Conservation (phyloP, 73 alveolate species). For the Paramecium primaurelia region DNA sequence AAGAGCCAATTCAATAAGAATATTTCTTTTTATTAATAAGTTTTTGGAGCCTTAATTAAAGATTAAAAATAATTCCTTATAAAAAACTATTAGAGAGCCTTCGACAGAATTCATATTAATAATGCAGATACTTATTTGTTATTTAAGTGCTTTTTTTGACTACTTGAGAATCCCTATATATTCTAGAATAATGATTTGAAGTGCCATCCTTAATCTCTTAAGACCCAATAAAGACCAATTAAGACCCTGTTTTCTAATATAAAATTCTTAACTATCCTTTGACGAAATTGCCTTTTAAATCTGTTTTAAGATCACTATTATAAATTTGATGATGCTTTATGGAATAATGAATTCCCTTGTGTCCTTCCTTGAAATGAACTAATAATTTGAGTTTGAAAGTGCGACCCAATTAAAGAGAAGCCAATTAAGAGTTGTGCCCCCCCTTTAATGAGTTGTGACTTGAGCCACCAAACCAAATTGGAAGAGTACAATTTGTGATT, state of each 20-base stretch:
- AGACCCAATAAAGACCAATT: neutral
- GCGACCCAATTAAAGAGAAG: neutral
- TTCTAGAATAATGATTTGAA: neutral
- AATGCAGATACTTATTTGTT: neutral
- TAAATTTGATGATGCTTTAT: neutral
- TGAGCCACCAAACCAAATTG: neutral
- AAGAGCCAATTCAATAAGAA: neutral
- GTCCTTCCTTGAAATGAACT: neutral
- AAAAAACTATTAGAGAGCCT: neutral
- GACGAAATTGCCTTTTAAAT: neutral
- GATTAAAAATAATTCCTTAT: neutral
- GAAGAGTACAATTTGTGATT: neutral
- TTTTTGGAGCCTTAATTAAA: neutral
- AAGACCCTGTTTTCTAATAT: neutral
- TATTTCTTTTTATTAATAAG: neutral
- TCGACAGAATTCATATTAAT: neutral
- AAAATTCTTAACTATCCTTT: neutral
- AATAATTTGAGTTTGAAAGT: neutral
- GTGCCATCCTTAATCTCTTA: neutral
- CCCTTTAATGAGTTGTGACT: neutral
- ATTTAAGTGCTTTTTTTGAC: neutral
- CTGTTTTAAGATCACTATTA: neutral
- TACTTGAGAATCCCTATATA: neutral
- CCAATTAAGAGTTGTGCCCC: neutral
- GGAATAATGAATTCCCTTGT: neutral